Conservation (phyloP, 1,284 basidiomycete species). For the Pseudomicrostroma phylloplanum region DNA sequence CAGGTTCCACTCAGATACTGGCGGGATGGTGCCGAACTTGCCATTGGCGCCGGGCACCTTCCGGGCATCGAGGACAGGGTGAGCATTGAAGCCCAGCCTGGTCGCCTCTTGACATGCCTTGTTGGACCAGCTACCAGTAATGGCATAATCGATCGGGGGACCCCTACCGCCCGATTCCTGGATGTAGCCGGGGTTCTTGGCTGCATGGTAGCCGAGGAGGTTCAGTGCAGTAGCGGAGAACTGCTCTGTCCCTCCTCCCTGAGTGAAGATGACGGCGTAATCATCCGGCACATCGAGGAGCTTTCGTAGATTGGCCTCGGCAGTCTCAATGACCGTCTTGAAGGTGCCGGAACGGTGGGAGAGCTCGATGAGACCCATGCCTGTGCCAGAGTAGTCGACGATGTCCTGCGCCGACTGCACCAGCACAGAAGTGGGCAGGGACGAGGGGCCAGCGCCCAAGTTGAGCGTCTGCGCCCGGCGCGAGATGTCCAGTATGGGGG, state of each 20-base stretch:
- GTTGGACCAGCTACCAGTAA: constrained; percentile 45
- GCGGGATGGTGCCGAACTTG: constrained; percentile 71
- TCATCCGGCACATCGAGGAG: constrained; percentile 39
- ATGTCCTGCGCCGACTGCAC: constrained; percentile 43
- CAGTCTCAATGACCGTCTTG: constrained; percentile 38
- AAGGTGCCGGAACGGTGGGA: constrained; percentile 47
- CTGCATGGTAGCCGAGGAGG: constrained; percentile 40
- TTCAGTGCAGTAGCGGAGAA: constrained; percentile 47
- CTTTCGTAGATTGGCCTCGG: constrained; percentile 40
- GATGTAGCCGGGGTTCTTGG: constrained; percentile 36
- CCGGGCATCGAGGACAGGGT: constrained; percentile 33
- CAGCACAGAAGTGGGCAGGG: constrained; percentile 44
- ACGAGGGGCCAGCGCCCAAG: constrained; percentile 47
- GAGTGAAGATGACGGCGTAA: constrained; percentile 44
- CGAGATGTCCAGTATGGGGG: constrained; percentile 10
- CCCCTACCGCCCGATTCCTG: constrained; percentile 23
- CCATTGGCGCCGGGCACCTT: constrained; percentile 26
- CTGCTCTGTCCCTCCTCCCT: constrained; percentile 49
- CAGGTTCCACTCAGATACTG: constrained; percentile 68
- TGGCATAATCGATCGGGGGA: constrained; percentile 45
- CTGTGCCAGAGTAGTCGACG: constrained; percentile 40
- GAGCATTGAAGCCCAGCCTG: constrained; percentile 34
- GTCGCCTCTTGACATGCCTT: constrained; percentile 46
- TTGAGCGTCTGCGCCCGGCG: constrained; percentile 43
- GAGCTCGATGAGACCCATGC: constrained; percentile 48